Conservation (phyloP, 2,329 filamentous ascomycete genomes). For the Ophiocordyceps camponoti-floridani region DNA sequence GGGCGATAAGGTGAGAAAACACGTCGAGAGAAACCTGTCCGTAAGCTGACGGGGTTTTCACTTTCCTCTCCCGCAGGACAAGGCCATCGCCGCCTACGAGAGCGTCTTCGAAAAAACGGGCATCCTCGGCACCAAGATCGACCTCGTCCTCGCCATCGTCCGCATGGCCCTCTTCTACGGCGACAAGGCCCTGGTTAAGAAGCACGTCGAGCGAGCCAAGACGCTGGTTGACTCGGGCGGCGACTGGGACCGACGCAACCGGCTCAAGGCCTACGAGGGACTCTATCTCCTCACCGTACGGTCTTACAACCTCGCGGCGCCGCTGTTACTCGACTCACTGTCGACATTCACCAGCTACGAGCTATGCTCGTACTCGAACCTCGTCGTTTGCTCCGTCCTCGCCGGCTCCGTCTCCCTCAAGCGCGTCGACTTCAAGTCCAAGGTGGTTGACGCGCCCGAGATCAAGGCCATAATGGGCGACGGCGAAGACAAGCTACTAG, state of each 20-base stretch:
- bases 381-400: conserved; percentile 90
- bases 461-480: conserved; percentile 94
- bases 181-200: conserved; percentile 82
- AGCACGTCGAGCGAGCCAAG: conserved; percentile 79
- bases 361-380: conserved; percentile 85
- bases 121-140: conserved; percentile 91
- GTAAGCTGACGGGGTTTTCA: conserved; percentile 3
- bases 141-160: conserved; percentile 90
- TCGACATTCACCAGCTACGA: conserved; percentile 98
- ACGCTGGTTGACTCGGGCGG: conserved; percentile 84
- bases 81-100: conserved; percentile 84
- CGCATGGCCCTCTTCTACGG: conserved; percentile 92
- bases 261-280: conserved; percentile 95
- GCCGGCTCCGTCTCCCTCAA: conserved; percentile 89
- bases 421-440: conserved; percentile 96
- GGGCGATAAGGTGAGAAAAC: conserved; percentile 69
- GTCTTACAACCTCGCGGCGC: conserved; percentile 76
- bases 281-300: conserved; percentile 84
- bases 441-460: conserved; percentile 95
- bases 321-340: conserved; percentile 85
- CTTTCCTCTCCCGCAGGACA: conserved; percentile 43
- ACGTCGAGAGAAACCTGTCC: neutral
- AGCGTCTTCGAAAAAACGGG: conserved; percentile 93
- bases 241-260: conserved; percentile 96
- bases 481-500: conserved; percentile 71